Base-by-base conservation (phyloP, 768 basidiomycete species). In the Boletus tylopilopsis region DNA sequence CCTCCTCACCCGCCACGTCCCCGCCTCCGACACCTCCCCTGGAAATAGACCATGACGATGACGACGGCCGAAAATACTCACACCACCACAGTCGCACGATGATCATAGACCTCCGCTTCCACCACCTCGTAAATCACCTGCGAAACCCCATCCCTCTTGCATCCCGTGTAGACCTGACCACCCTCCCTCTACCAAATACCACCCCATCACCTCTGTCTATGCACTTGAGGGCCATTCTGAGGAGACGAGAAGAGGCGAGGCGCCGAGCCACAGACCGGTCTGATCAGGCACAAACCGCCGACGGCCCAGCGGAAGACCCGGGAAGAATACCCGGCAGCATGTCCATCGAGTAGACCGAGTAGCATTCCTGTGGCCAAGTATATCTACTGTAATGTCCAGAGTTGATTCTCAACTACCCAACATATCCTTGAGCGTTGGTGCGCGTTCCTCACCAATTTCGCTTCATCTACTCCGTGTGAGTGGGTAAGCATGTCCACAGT, bases 81-180 rank as follows among this genome's bases (percentile, higher is more conserved):
- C 49, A 45, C 37, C 49, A 64, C 61, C 61, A 45, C 42, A 59
- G 68, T 49, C 60, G 74, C 40, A 68, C 72, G 30, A 77, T 81
- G 56, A 74, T 88, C 59, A 60, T 91, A 53, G 85, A 90, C 67
- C 71, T 90, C 45, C 82, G 74, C 18, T 58, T 86, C 27, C 59
- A 70, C 7, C 66, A 77, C 35, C 65, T 90, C 53, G 55, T 86
- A 29, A 68, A 72, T 40, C 84, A 80, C 34, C 63, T 90, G 46
- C 76, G 81, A 49, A 71, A 74, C 49, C 80, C 88, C 11, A 68
- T 75, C 10, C 75, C 76, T 4, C 67, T 71, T 5, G 44, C 35
- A 30, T 45, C 70, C 21, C 59, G 55, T 22, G 54, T 59, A 35
- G 46, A 69, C 15, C 63, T 71, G 39, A 53, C 69, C 27, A 49